These are phyloP conservation scores for Scheffersomyces insectosa DNA, from an alignment of 1,139 yeast species.

Conservation along the genomic window DNA sequence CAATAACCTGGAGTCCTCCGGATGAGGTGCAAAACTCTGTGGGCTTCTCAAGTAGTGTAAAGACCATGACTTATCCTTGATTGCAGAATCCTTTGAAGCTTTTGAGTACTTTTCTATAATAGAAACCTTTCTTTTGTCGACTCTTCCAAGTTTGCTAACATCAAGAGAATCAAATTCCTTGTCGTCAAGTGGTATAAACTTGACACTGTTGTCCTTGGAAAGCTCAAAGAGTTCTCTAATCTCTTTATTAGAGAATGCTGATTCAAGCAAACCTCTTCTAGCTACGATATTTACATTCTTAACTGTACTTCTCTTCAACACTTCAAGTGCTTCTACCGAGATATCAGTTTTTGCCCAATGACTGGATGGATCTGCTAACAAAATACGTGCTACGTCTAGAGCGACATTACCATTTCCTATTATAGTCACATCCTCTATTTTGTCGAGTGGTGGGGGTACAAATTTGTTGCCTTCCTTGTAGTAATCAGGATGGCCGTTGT, in stretches of 20 bases:
- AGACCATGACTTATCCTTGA: conserved; percentile 55
- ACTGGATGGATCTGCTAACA: conserved; percentile 55
- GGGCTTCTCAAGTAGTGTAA: conserved; percentile 75
- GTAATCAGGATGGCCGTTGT: conserved; percentile 80
- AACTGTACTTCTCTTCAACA: conserved; percentile 54
- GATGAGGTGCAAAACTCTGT: conserved; percentile 43
- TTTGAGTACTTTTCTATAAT: conserved; percentile 56
- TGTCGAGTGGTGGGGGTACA: conserved; percentile 53
- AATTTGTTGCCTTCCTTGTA: conserved; percentile 29
- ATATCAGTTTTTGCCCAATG: conserved; percentile 79
- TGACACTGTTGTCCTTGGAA: conserved; percentile 48
- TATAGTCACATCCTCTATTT: conserved; percentile 67
- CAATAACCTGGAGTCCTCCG: conserved; percentile 30
- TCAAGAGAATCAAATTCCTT: conserved; percentile 43
- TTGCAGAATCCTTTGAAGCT: conserved; percentile 12
- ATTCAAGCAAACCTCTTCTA: conserved; percentile 77
- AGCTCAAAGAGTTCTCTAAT: conserved; percentile 79
- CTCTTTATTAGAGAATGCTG: conserved; percentile 93
- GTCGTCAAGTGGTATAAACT: conserved; percentile 54
- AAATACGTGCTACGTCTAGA: conserved; percentile 80
- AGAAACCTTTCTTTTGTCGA: conserved; percentile 66
- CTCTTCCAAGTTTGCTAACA: conserved; percentile 54
- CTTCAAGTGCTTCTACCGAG: conserved; percentile 56
- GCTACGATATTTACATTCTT: conserved; percentile 73
- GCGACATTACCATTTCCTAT: conserved; percentile 99